Base-by-base conservation (phyloP, 495 filamentous ascomycete genomes). In the Jackrogersella multiformis region DNA sequence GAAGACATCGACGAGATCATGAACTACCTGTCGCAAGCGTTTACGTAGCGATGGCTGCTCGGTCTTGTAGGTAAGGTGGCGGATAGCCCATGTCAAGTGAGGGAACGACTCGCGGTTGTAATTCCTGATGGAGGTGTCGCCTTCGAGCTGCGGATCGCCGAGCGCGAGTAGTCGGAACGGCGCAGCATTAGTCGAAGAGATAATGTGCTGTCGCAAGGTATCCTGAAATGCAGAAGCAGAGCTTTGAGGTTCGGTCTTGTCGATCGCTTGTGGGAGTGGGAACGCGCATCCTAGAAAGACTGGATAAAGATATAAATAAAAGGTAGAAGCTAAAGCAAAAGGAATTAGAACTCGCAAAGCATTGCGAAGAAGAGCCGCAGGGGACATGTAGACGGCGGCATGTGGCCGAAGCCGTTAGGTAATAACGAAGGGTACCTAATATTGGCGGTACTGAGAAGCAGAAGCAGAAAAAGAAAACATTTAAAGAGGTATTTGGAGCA, bases 61-160 rank as follows among this genome's bases (percentile, higher is more conserved):
- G 53, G 80, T 73, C 53, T 76, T 76, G 61, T 81, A 79, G 9
- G 76, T 79, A 53, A 83, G 69, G 71, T 82, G 80, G 26, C 73
- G 72, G 79, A 85, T 82, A 56, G 89, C 82, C 64, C 76, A 80
- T 21, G 73, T 72, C 20, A 87, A 69, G 63, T 90, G 85, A 1
- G 88, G 88, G 30, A 90, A 82, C 24, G 83, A 76, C 56, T 86
- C 82, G 62, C 87, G 81, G 38, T 87, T 81, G 5, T 85, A 79
- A 52, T 85, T 82, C 12, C 86, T 85, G 28, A 97, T 87, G 2
- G 90, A 91, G 12, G 91, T 91, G 74, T 97, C 93, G 69, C 95
- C 95, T 77, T 99, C 95, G 23, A 99, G 85, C 73, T 99, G 95
- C 0, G 95, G 95, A 79, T 99, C 95, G 58, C 90, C 95, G 42